Percentiles rank a stretch among this genome's conserved stretches.
Evolutionary conservation across 1,284 basidiomycete genomes (phyloP).

Genomic region (Heterobasidion annosum): DNA sequence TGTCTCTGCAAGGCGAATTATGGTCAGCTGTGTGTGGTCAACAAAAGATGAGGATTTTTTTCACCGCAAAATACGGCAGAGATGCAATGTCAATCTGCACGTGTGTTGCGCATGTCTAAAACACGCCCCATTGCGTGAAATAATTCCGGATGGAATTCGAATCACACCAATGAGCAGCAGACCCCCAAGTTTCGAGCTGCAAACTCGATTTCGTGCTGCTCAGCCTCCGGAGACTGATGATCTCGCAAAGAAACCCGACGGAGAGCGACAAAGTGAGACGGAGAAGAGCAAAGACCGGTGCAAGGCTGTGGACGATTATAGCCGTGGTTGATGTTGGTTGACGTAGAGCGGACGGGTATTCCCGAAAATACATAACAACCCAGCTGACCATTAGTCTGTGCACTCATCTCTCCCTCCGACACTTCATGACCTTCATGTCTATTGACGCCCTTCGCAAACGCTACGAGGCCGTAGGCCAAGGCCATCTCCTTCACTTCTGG

Average conservation of each 20-base stretch:
- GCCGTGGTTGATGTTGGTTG: background rate
- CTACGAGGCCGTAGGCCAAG: slow-evolving; percentile 80
- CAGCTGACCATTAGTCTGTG: background rate
- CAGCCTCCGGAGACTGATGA: background rate
- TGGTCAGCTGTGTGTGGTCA: no score
- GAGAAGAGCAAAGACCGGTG: background rate
- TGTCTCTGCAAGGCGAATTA: no score
- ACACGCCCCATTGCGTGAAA: no score
- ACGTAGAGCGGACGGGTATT: background rate
- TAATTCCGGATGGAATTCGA: no score
- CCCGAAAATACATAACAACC: background rate
- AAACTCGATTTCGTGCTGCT: background rate
- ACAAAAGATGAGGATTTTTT: no score
- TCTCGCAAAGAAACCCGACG: background rate
- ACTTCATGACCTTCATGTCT: slow-evolving; percentile 26
- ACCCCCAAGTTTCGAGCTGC: no score
- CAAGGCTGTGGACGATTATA: background rate
- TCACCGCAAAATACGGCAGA: no score
- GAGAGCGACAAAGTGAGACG: no score
- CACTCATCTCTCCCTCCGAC: background rate
- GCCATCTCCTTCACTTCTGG: slow-evolving; percentile 88
- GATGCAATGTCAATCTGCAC: no score
- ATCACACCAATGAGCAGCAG: no score
- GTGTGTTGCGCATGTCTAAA: no score
- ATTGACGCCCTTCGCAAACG: slow-evolving; percentile 39